These are phyloP conservation scores for Lactifluus subvellereus DNA, from an alignment of 768 basidiomycete species.

Conservation along the genomic window DNA sequence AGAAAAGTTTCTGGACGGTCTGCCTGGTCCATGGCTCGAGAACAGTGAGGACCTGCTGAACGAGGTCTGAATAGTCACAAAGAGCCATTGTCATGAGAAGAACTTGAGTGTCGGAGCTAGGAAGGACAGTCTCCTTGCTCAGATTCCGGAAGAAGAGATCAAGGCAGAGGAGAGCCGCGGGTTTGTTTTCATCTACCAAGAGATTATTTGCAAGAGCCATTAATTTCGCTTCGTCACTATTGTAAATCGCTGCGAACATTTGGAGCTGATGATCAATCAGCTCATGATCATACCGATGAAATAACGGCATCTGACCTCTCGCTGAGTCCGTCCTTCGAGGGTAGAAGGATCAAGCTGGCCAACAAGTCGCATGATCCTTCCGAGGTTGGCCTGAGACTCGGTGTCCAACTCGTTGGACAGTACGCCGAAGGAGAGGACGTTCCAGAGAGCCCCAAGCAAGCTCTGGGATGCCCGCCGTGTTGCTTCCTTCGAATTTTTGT, in stretches of 20 bases:
- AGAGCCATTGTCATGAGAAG: background rate
- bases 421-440: constrained; percentile 35
- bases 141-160: constrained; percentile 12
- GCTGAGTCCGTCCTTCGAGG: background rate
- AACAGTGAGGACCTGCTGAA: background rate
- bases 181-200: background rate
- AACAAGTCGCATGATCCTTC: constrained; percentile 1
- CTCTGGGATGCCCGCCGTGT: constrained; percentile 35
- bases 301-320: background rate
- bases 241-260: constrained; percentile 14
- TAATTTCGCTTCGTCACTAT: background rate
- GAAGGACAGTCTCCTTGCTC: background rate
- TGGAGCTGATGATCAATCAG: constrained; percentile 1
- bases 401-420: background rate
- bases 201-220: background rate
- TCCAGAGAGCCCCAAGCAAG: constrained; percentile 45
- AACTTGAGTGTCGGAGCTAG: background rate
- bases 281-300: background rate
- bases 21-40: background rate
- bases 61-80: constrained; percentile 2
- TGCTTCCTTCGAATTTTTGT: constrained; percentile 29
- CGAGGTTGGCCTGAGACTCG: background rate
- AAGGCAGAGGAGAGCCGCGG: constrained; percentile 19
- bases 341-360: background rate
- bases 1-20: constrained; percentile 3